Percentiles rank a stretch among this genome's conserved stretches.
Conservation (phyloP, 202 grass and related monocot species). For the Setaria viridis region DNA sequence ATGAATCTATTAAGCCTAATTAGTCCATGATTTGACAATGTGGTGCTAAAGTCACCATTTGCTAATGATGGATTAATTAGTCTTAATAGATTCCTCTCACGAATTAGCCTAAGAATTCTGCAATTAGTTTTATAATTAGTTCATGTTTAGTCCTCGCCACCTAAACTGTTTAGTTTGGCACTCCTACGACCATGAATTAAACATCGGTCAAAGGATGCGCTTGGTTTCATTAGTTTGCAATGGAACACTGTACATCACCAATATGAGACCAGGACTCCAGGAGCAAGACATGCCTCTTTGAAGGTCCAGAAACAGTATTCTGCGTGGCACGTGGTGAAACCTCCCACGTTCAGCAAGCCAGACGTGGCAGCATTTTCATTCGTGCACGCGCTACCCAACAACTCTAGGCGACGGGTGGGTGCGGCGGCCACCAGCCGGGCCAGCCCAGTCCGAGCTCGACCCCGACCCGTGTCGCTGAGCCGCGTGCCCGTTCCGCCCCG, state of each 20-base stretch:
- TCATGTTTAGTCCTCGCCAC: too few relatives aligned
- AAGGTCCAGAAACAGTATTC: background rate
- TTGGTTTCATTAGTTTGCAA: background rate
- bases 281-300: background rate
- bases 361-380: background rate
- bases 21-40: too few relatives aligned
- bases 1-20: too few relatives aligned
- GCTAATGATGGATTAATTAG: too few relatives aligned
- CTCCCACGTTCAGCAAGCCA: background rate
- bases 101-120: too few relatives aligned
- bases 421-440: slow-evolving; percentile 10
- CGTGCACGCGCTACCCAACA: background rate
- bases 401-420: slow-evolving; percentile 33
- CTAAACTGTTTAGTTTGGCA: too few relatives aligned
- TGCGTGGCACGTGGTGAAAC: background rate
- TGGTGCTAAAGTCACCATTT: too few relatives aligned
- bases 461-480: slow-evolving; percentile 9
- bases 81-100: too few relatives aligned
- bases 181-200: too few relatives aligned
- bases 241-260: background rate
- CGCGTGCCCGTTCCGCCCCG: slow-evolving; percentile 14
- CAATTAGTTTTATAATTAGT: too few relatives aligned
- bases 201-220: too few relatives aligned
- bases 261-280: background rate
- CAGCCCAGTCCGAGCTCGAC: slow-evolving; percentile 24